Percentiles rank a stretch among this genome's conserved stretches.
phyloP scores from a whole-genome alignment of 2,329 filamentous ascomycete genomes.

The Alternaria longipes region DNA sequence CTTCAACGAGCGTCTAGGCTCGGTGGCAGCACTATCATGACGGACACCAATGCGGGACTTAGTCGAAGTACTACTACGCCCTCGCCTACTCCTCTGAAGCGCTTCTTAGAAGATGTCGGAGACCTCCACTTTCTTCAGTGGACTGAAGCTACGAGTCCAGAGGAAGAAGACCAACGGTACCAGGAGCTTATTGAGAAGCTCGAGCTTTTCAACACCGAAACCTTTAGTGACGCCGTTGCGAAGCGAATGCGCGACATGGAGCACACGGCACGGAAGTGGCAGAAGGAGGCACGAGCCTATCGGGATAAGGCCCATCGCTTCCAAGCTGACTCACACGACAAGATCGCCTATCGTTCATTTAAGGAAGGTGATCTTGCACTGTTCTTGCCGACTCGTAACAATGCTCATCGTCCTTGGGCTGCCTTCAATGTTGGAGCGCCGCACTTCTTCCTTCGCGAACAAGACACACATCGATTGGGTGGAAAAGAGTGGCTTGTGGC shows the following conservation, averaged over 20 bases:
- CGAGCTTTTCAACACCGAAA: constrained; percentile 81
- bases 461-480: constrained; percentile 84
- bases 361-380: constrained; percentile 95
- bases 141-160: constrained; percentile 74
- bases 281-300: constrained; percentile 85
- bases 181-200: constrained; percentile 76
- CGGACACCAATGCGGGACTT: constrained; percentile 50
- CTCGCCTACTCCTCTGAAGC: constrained; percentile 64
- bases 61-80: constrained; percentile 64
- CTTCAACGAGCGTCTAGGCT: constrained; percentile 76
- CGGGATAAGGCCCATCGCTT: constrained; percentile 83
- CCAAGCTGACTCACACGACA: constrained; percentile 89
- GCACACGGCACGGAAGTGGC: constrained; percentile 90
- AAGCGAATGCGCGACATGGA: constrained; percentile 94
- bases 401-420: constrained; percentile 94
- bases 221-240: constrained; percentile 83
- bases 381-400: constrained; percentile 93
- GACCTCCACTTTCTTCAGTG: constrained; percentile 83
- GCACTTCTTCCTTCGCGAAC: constrained; percentile 95
- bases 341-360: constrained; percentile 95
- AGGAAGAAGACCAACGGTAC: constrained; percentile 77
- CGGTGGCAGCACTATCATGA: constrained; percentile 57
- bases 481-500: constrained; percentile 96
- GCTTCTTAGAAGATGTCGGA: constrained; percentile 66
- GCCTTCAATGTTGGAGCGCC: constrained; percentile 98